phyloP scores from a whole-genome alignment of 768 basidiomycete species.

The Leccinum subtestaceum region DNA sequence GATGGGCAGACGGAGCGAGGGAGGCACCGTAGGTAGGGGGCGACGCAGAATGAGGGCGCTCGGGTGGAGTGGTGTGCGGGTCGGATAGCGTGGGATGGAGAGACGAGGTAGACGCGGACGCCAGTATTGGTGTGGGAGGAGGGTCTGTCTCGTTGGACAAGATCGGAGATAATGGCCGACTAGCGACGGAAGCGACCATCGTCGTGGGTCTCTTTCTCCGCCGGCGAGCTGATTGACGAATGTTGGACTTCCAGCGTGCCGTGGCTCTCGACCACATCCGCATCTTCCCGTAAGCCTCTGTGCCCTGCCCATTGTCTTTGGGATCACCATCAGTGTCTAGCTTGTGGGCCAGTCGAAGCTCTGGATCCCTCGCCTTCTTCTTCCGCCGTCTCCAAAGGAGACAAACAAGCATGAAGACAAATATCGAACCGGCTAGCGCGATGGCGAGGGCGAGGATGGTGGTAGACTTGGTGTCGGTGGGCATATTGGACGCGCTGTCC shows the following conservation, averaged over 20 bases:
- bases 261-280: conserved; percentile 64
- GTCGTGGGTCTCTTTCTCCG: conserved; percentile 36
- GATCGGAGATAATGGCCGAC: conserved; percentile 23
- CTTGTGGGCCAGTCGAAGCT: conserved; percentile 41
- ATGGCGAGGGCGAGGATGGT: conserved; percentile 59
- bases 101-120: background rate
- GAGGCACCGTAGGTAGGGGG: conserved; percentile 47
- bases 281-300: conserved; percentile 48
- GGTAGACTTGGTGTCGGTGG: conserved; percentile 37
- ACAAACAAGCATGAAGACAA: conserved; percentile 57
- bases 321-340: conserved; percentile 22
- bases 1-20: conserved; percentile 18
- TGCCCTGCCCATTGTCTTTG: conserved; percentile 38
- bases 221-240: conserved; percentile 58
- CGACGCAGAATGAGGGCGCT: conserved; percentile 26
- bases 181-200: background rate
- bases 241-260: conserved; percentile 66
- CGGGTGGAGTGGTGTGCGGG: conserved; percentile 1
- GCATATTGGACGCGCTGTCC: conserved; percentile 28
- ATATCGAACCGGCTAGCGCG: conserved; percentile 59
- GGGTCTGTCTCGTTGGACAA: background rate
- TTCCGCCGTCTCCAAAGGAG: conserved; percentile 54
- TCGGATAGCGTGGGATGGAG: background rate
- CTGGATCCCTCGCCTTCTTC: conserved; percentile 46
- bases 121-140: conserved; percentile 2